Evolutionary conservation across 805 yeast genomes (phyloP).

Genomic region (Cyberlindnera xylosilytica): DNA sequence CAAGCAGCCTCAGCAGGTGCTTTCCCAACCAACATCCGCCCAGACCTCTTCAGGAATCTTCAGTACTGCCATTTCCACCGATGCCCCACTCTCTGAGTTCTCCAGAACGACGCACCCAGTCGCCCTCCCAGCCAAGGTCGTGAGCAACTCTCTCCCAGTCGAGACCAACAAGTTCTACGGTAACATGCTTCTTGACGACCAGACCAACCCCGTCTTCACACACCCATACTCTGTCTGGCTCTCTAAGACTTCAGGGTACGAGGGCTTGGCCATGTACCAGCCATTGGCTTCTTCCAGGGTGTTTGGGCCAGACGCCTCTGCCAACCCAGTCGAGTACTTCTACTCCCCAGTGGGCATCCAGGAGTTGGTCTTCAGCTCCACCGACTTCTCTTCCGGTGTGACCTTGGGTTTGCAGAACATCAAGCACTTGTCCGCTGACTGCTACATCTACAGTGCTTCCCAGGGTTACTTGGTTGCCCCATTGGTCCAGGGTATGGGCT

Average conservation of each 20-base stretch:
- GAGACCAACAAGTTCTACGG: constrained; percentile 80
- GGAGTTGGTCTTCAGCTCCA: constrained; percentile 51
- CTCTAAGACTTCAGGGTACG: constrained; percentile 42
- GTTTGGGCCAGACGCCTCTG: constrained; percentile 60
- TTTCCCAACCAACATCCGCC: constrained; percentile 6
- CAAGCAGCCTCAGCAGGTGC: constrained; percentile 3
- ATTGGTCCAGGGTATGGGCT: constrained; percentile 79
- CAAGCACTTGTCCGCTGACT: constrained; percentile 34
- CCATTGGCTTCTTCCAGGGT: constrained; percentile 57
- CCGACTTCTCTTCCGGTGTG: constrained; percentile 34
- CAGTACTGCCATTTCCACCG: constrained; percentile 38
- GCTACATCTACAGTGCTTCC: constrained; percentile 24
- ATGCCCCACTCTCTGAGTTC: constrained; percentile 44
- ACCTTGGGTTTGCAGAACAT: constrained; percentile 29
- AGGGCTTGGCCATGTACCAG: constrained; percentile 69
- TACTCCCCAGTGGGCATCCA: constrained; percentile 67
- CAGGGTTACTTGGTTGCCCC: constrained; percentile 50
- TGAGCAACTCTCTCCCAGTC: constrained; percentile 38
- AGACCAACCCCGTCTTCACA: constrained; percentile 71
- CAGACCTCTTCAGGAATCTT: constrained; percentile 33
- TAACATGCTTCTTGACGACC: constrained; percentile 64
- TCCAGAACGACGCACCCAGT: constrained; percentile 28
- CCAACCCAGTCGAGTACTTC: constrained; percentile 53
- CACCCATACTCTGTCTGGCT: constrained; percentile 80
- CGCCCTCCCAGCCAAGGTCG: constrained; percentile 26